phyloP scores from a whole-genome alignment of 768 basidiomycete genomes.

The Termitomyces sp. region DNA sequence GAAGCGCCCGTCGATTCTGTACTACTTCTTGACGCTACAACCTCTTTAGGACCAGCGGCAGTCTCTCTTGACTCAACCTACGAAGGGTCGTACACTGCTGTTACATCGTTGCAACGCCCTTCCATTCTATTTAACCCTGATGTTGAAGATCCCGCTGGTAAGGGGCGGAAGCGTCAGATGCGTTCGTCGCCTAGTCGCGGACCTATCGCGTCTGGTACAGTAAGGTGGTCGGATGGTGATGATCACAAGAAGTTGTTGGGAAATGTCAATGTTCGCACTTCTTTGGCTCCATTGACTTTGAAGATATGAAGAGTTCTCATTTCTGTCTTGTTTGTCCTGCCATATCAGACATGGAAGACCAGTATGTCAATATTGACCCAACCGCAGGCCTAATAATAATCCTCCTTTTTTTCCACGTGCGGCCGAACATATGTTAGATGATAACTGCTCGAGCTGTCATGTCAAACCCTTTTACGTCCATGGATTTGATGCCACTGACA shows the following conservation, averaged over 20 bases:
- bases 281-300: conserved; percentile 12
- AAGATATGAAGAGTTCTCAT: background rate
- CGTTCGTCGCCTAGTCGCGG: background rate
- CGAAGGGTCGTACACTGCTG: conserved; percentile 17
- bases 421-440: too few species aligned
- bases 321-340: background rate
- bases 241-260: conserved; percentile 1
- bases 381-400: too few species aligned
- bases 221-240: conserved; percentile 10
- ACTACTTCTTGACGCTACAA: conserved; percentile 16
- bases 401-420: too few species aligned
- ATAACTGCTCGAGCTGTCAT: too few species aligned
- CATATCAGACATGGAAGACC: background rate
- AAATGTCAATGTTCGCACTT: conserved; percentile 12
- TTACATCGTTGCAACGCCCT: conserved; percentile 10
- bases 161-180: conserved; percentile 15
- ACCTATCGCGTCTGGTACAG: conserved; percentile 8
- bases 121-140: background rate
- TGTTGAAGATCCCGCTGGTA: conserved; percentile 19
- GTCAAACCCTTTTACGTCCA: too few species aligned
- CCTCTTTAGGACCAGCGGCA: conserved; percentile 12
- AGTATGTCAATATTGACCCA: background rate
- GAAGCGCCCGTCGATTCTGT: conserved; percentile 17
- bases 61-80: conserved; percentile 18
- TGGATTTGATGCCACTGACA: too few species aligned